phyloP scores from a whole-genome alignment of 2,329 filamentous ascomycete genomes.

The Neospermospora avenae region DNA sequence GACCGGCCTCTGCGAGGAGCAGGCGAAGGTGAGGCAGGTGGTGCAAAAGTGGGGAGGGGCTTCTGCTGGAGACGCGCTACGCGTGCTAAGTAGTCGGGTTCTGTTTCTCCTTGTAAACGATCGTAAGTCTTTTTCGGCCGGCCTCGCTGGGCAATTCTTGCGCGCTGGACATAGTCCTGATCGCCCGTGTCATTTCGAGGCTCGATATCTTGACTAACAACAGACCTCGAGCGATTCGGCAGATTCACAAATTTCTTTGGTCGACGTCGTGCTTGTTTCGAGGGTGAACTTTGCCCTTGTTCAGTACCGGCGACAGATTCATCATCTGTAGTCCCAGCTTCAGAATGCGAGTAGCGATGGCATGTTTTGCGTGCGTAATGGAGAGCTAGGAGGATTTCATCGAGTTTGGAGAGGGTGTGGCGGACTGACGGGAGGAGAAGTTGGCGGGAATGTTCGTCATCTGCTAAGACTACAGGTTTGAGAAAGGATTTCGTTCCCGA shows the following conservation, averaged over 20 bases:
- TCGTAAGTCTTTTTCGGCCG: constrained; percentile 30
- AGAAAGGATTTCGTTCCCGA: constrained; percentile 10
- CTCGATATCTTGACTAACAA: background rate
- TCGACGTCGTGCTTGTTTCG: constrained; percentile 19
- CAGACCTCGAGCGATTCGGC: constrained; percentile 6
- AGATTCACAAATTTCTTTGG: constrained; percentile 29
- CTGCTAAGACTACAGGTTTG: constrained; percentile 56
- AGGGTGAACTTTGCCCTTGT: background rate
- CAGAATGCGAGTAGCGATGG: constrained; percentile 33
- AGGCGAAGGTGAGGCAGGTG: background rate
- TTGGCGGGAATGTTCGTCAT: constrained; percentile 64
- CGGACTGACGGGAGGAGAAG: constrained; percentile 66
- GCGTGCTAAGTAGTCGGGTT: constrained; percentile 45
- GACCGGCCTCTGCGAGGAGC: background rate
- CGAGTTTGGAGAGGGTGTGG: constrained; percentile 68
- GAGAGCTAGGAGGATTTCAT: constrained; percentile 66
- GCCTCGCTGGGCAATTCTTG: constrained; percentile 26
- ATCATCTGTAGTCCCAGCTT: constrained; percentile 32
- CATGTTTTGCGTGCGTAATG: constrained; percentile 63
- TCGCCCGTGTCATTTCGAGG: background rate
- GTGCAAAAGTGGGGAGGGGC: constrained; percentile 39
- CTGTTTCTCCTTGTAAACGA: constrained; percentile 30
- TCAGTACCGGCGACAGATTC: constrained; percentile 12
- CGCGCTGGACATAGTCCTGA: constrained; percentile 10
- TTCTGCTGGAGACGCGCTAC: constrained; percentile 43